Base-by-base conservation (phyloP, 2,329 filamentous ascomycete genomes). In the Monosporascus sp. region DNA sequence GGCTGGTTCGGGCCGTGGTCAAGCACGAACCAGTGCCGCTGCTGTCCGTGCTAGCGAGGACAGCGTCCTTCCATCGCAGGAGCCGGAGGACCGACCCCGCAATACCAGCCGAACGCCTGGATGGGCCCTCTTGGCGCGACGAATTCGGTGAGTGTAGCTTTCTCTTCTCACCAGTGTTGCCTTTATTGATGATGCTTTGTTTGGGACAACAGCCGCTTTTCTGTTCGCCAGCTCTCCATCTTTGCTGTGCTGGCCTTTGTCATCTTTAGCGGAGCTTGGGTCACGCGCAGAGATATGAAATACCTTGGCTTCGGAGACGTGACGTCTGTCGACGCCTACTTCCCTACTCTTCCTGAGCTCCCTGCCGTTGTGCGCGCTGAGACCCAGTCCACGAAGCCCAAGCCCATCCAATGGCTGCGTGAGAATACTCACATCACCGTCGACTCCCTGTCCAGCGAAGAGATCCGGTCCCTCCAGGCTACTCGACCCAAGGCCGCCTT, bases 401-500 rank as follows among this genome's bases (percentile, higher is more conserved):
- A 60, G 16, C 59, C 62, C 19, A 31, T 66, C 40, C 54, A 63
- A 20, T 69, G 66, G 66, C 60, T 69, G 17, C 63, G 61, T 1
- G 50, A 59, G 5, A 63, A 68, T 41, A 68, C 61, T 16, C 50
- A 67, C 48, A 8, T 57, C 17, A 52, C 63, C 38, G 45, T 61
- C 7, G 49, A 58, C 14, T 48, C 55, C 17, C 22, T 66, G 14
- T 48, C 62, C 2, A 48, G 45, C 5, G 49, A 59, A 16, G 47
- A 60, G 19, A 41, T 62, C 3, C 51, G 62, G 45, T 48, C 41
- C 6, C 54, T 67, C 7, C 35, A 54, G 14, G 58, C 58, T 4
- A 63, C 60, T 20, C 60, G 65, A 58, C 70, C 76, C 58, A 60
- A 68, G 60, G 62, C 72, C 60, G 66, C 69, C 37, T 59, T 91